A percentile compares a stretch with the other conserved stretches of the same genome.
These are phyloP conservation scores for Centella asiatica DNA, from an alignment of 129 eudicot species.

Conservation along the genomic window DNA sequence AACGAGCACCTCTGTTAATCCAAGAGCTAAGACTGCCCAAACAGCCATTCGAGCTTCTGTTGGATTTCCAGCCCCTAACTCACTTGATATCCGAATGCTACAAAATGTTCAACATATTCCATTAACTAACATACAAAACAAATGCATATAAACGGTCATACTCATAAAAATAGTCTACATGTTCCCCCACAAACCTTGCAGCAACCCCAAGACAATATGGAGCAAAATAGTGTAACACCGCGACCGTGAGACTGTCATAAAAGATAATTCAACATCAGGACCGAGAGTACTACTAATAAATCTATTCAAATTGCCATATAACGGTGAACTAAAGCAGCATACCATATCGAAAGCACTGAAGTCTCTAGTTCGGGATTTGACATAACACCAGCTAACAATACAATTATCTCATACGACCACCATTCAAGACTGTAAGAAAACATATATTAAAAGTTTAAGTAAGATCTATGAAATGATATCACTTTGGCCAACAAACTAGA, in stretches of 20 bases:
- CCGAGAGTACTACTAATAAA: neutral
- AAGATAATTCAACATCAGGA: neutral
- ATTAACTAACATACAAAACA: neutral
- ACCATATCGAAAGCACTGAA: neutral
- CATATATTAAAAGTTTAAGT: neutral
- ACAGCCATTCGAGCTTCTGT: conserved; percentile 16
- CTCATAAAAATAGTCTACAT: too few species aligned
- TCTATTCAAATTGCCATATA: neutral
- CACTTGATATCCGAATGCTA: neutral
- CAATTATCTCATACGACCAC: neutral
- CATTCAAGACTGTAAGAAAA: neutral
- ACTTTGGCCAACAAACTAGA: too few species aligned
- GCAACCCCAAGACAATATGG: neutral
- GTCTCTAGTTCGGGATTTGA: neutral
- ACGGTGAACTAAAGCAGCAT: neutral
- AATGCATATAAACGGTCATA: neutral
- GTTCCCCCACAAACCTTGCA: neutral
- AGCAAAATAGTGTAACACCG: neutral
- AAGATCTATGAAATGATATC: too few species aligned
- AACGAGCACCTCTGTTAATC: conserved; percentile 16
- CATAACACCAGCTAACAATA: neutral
- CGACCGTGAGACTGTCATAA: neutral
- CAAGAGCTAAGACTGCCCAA: conserved; percentile 15
- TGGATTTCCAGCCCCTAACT: conserved; percentile 22
- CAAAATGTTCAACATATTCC: neutral